Evolutionary conservation across 2,329 filamentous ascomycete genomes (phyloP).

Genomic region (Xylariaceae sp.): DNA sequence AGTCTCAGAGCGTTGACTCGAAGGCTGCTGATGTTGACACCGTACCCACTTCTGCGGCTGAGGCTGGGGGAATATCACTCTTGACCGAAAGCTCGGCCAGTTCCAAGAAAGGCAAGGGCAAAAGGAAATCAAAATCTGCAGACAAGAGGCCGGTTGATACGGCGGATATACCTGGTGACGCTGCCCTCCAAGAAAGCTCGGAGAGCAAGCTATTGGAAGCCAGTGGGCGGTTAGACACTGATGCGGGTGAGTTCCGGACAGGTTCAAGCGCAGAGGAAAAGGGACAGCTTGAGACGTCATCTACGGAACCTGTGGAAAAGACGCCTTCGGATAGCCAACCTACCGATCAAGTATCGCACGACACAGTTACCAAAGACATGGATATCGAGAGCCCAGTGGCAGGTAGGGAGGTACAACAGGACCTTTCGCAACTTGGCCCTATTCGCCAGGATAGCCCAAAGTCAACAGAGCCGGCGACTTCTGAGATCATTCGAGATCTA

Average conservation of each 20-base stretch:
- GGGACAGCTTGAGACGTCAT: constrained; percentile 8
- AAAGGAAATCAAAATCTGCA: constrained; percentile 42
- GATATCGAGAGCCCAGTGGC: constrained; percentile 45
- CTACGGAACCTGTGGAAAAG: constrained; percentile 8
- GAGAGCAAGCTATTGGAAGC: constrained; percentile 41
- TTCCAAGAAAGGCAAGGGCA: constrained; percentile 40
- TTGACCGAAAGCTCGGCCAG: constrained; percentile 41
- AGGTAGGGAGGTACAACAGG: constrained; percentile 29
- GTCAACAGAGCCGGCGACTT: constrained; percentile 15
- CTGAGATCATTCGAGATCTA: constrained; percentile 32
- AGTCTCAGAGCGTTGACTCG: constrained; percentile 6
- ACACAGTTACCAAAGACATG: constrained; percentile 28
- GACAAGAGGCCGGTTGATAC: constrained; percentile 44
- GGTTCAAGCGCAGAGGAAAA: constrained; percentile 20
- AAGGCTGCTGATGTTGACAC: constrained; percentile 24
- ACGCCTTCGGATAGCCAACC: constrained; percentile 1
- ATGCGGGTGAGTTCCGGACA: constrained; percentile 26
- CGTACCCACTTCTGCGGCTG: constrained; percentile 26
- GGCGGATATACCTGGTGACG: constrained; percentile 50
- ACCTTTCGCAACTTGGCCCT: constrained; percentile 12
- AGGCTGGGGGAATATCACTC: constrained; percentile 38
- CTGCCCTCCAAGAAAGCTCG: constrained; percentile 47
- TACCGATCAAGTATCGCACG: background rate
- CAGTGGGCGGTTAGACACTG: constrained; percentile 29
- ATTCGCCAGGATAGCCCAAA: constrained; percentile 4